Percentiles rank a stretch among this genome's conserved stretches.
Conservation (phyloP, 2,329 filamentous ascomycete genomes). For the Trichophyton equinum region DNA sequence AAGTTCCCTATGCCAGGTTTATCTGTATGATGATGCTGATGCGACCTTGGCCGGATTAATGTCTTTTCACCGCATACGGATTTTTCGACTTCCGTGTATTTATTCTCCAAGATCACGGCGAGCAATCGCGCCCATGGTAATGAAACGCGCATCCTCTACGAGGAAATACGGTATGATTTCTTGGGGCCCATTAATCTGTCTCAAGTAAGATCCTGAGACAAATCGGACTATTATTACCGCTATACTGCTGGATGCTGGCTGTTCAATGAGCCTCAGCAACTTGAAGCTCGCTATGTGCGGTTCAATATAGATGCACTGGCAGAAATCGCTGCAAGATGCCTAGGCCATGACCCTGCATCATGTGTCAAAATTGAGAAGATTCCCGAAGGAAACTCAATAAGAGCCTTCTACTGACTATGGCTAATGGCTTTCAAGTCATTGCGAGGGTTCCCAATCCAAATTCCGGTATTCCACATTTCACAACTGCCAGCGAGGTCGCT, state of each 20-base stretch:
- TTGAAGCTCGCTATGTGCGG: slow-evolving; percentile 18
- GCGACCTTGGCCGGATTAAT: too few species aligned
- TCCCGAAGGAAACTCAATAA: slow-evolving; percentile 24
- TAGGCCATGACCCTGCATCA: slow-evolving; percentile 16
- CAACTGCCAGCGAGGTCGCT: slow-evolving; percentile 18
- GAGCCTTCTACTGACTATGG: slow-evolving; percentile 26
- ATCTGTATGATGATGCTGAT: too few species aligned
- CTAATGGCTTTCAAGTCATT: slow-evolving; percentile 20
- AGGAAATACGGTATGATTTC: too few species aligned
- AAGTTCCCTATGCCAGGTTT: too few species aligned
- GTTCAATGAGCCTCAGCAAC: slow-evolving; percentile 23
- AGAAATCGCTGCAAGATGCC: slow-evolving; percentile 15
- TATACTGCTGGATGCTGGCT: slow-evolving; percentile 25
- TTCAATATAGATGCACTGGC: slow-evolving; percentile 26
- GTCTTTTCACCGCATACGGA: too few species aligned
- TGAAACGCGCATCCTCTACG: too few species aligned
- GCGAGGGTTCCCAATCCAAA: slow-evolving; percentile 22
- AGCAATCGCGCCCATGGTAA: too few species aligned
- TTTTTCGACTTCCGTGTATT: too few species aligned
- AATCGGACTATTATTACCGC: slow-evolving; percentile 6
- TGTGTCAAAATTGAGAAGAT: slow-evolving; percentile 21
- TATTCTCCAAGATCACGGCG: too few species aligned
- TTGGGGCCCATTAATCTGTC: too few species aligned
- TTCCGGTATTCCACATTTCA: slow-evolving; percentile 13
- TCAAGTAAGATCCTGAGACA: too few species aligned